These are phyloP conservation scores for Naganishia vaughanmartiniae DNA, from an alignment of 768 basidiomycete genomes.

Conservation along the genomic window DNA sequence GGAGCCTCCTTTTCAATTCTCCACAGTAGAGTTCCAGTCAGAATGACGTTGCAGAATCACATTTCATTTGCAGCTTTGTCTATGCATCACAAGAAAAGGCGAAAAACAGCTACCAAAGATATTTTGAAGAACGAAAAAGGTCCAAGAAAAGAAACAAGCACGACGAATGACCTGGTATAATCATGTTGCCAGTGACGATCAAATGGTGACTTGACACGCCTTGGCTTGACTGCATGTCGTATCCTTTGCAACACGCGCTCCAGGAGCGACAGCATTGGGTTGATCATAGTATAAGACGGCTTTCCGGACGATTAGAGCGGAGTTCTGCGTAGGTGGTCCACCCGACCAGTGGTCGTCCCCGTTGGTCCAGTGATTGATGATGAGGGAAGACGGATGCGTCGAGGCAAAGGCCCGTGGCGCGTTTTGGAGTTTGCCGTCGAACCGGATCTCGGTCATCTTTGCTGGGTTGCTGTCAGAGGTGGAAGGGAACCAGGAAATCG, in stretches of 20 bases:
- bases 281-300: constrained; percentile 7
- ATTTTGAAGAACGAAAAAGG: neutral
- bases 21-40: no score
- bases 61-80: no score
- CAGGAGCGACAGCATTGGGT: neutral
- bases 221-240: constrained; percentile 1
- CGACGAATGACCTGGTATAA: neutral
- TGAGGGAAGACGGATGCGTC: neutral
- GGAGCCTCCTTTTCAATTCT: no score
- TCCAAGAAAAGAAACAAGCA: neutral
- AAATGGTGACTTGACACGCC: constrained; percentile 3
- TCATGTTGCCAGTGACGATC: neutral
- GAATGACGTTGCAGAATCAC: no score
- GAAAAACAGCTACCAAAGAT: no score
- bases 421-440: constrained; percentile 17
- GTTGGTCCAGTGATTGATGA: constrained; percentile 16
- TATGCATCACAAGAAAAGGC: no score
- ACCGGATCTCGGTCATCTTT: constrained; percentile 9
- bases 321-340: constrained; percentile 14
- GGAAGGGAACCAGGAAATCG: constrained; percentile 9
- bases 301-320: neutral
- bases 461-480: constrained; percentile 4
- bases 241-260: constrained; percentile 8
- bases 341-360: constrained; percentile 2
- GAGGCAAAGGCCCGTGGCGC: neutral